Percentiles rank a stretch among this genome's conserved stretches.
Evolutionary conservation across 2,329 filamentous ascomycete genomes (phyloP).

Genomic region (Pyrenophora teres): DNA sequence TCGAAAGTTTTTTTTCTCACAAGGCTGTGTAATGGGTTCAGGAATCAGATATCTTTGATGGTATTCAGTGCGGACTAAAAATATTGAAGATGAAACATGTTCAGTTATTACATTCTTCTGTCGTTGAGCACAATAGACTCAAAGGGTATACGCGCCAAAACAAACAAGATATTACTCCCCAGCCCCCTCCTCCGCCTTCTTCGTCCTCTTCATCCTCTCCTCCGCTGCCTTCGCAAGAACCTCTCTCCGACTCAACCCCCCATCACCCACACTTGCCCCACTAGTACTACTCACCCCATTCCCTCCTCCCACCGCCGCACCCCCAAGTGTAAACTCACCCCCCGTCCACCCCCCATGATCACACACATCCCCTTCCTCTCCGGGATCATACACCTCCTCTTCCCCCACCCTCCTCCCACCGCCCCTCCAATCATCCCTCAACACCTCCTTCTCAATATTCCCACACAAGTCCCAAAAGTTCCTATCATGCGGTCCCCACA

Average conservation of each 20-base stretch:
- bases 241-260: slow-evolving; percentile 70
- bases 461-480: slow-evolving; percentile 89
- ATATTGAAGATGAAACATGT: too few species aligned
- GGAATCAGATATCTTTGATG: too few species aligned
- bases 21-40: too few species aligned
- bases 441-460: slow-evolving; percentile 86
- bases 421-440: slow-evolving; percentile 74
- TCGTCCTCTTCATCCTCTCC: slow-evolving; percentile 62
- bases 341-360: slow-evolving; percentile 53
- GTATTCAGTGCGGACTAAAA: too few species aligned
- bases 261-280: slow-evolving; percentile 37
- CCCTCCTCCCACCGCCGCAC: slow-evolving; percentile 17
- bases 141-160: slow-evolving; percentile 2
- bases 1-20: too few species aligned
- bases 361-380: slow-evolving; percentile 33
- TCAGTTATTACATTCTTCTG: too few species aligned
- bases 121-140: too few species aligned
- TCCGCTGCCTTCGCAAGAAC: slow-evolving; percentile 76
- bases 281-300: slow-evolving; percentile 31
- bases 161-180: slow-evolving; percentile 17
- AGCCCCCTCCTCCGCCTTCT: slow-evolving; percentile 48
- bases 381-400: slow-evolving; percentile 42
- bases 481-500: slow-evolving; percentile 80
- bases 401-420: slow-evolving; percentile 58
- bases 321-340: slow-evolving; percentile 47